These are phyloP conservation scores for Glaciozyma martinii DNA, from an alignment of 768 basidiomycete genomes.

Conservation along the genomic window DNA sequence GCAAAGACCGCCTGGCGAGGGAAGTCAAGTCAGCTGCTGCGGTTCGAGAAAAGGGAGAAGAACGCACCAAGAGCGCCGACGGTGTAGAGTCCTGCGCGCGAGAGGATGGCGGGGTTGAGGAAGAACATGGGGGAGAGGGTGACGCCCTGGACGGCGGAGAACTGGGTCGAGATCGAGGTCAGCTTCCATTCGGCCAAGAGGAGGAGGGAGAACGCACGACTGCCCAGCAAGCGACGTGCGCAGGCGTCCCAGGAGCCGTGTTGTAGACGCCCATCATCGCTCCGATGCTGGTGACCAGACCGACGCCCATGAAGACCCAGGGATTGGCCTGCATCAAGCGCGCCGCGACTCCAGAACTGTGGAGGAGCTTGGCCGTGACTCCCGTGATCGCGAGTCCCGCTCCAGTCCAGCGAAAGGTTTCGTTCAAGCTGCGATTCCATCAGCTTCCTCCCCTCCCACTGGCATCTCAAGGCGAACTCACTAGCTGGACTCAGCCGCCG, in stretches of 20 bases:
- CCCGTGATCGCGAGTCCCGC: constrained; percentile 70
- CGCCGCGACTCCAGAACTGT: constrained; percentile 18
- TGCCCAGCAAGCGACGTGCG: constrained; percentile 48
- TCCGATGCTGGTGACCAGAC: constrained; percentile 57
- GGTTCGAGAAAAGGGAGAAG: not conserved
- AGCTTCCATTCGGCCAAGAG: not conserved
- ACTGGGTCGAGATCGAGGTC: constrained; percentile 43
- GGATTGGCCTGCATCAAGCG: constrained; percentile 32
- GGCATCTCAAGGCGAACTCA: constrained; percentile 15
- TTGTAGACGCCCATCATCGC: constrained; percentile 74
- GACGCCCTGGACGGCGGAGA: constrained; percentile 77
- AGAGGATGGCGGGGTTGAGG: constrained; percentile 71
- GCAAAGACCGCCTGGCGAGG: constrained; percentile 54
- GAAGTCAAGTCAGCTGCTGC: constrained; percentile 43
- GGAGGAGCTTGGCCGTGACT: constrained; percentile 48
- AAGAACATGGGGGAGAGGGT: constrained; percentile 84
- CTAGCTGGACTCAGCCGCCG: constrained; percentile 19
- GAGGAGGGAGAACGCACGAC: constrained; percentile 42
- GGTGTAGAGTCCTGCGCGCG: constrained; percentile 80
- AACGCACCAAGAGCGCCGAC: constrained; percentile 46
- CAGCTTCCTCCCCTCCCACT: constrained; percentile 51
- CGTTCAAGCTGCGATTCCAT: not conserved
- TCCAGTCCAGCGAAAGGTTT: constrained; percentile 59
- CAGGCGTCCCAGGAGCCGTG: constrained; percentile 64
- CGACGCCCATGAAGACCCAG: constrained; percentile 31